Base-by-base conservation (phyloP, 495 filamentous ascomycete genomes). In the Astrothelium macrocarpum region DNA sequence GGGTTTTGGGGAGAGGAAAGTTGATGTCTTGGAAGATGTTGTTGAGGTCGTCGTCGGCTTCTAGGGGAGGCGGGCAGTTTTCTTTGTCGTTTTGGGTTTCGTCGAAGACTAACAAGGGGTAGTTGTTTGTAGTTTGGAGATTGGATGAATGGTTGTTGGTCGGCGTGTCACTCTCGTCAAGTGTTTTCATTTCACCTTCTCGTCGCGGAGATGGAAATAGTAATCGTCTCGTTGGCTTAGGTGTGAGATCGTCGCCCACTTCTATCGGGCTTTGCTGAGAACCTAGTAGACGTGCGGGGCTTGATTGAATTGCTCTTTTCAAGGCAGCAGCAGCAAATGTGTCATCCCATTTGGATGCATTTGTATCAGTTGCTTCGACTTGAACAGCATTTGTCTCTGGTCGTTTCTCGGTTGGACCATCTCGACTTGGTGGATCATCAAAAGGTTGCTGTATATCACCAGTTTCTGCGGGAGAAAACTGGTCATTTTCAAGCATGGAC, bases 181-280 rank as follows among this genome's bases (percentile, higher is more conserved):
- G 67, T 43, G 67, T 72, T 63, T 73, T 76, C 9, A 71, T 56
- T 45, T 74, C 70, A 12, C 70, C 70, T 11, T 71, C 66, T n/a
- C 70, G 64, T 4, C 72, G 59, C 25, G 75, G 70, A 23, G 89
- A 77, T 25, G 73, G 87, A 75, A 97, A 97, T 53, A 97, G 79
- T 36, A 91, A 75, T 70, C 93, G 83, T 71, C 90, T 82, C 28
- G 87, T 90, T 53, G 81, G 81, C 67, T 85, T 87, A 0, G 72
- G 72, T 5, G 73, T 73, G 23, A 92, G 77, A 26, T 78, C 74
- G 58, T 76, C 74, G 53, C 84, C 82, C 10, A 86, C 66, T 65
- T 89, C 81, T 46, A 88, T 85, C 58, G 91, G 85, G 67, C 83
- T 84, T 67, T 84, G 76, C 61, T 83, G 84, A 42, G 81, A 84